A percentile compares a stretch with the other conserved stretches of the same genome.
Evolutionary conservation across 2,329 filamentous ascomycete genomes (phyloP).

Genomic region (Stachybotrys chartarum): DNA sequence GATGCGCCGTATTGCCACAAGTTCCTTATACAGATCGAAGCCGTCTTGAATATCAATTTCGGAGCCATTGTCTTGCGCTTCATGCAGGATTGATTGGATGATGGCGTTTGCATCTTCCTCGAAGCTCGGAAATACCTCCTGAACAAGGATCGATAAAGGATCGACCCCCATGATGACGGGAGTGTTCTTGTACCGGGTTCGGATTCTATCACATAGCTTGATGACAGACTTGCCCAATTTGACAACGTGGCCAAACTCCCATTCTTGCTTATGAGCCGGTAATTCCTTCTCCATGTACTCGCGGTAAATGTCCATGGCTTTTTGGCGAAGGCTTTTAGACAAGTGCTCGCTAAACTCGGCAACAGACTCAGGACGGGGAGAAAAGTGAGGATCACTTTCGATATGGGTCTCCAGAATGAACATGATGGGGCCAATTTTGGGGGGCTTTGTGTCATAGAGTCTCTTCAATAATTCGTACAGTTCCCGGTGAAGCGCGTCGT

Average conservation of each 20-base stretch:
- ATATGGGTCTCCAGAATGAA: constrained; percentile 77
- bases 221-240: constrained; percentile 80
- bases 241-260: constrained; percentile 89
- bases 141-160: constrained; percentile 63
- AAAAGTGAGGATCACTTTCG: constrained; percentile 69
- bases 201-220: constrained; percentile 78
- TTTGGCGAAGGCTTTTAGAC: constrained; percentile 62
- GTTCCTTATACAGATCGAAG: constrained; percentile 85
- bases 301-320: constrained; percentile 73
- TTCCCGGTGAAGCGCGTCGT: constrained; percentile 79
- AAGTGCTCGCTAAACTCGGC: constrained; percentile 67
- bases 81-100: constrained; percentile 70
- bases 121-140: constrained; percentile 81
- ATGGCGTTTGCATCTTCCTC: constrained; percentile 84
- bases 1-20: constrained; percentile 77
- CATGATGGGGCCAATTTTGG: constrained; percentile 72
- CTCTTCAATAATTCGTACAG: constrained; percentile 81
- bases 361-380: constrained; percentile 60
- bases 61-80: constrained; percentile 58
- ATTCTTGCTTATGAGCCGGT: constrained; percentile 70
- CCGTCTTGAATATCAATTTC: constrained; percentile 87
- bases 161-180: constrained; percentile 76
- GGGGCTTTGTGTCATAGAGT: constrained; percentile 84
- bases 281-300: constrained; percentile 73
- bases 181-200: constrained; percentile 85